Conservation (phyloP, 768 basidiomycete species). For the Kwoniella newhampshirensis region DNA sequence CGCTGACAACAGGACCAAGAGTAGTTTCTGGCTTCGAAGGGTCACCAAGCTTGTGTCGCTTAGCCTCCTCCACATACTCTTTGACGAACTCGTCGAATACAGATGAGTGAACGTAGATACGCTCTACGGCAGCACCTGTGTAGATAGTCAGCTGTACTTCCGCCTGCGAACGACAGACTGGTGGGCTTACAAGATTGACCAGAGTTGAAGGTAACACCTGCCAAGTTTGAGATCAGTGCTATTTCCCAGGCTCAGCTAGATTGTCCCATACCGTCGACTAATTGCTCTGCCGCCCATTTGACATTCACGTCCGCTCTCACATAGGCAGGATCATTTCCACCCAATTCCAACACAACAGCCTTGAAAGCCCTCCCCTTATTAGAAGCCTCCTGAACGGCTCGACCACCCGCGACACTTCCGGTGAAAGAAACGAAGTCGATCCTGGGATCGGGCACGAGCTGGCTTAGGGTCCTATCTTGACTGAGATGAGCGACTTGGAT, state of each 20-base stretch:
- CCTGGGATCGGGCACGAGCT: constrained; percentile 63
- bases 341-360: constrained; percentile 86
- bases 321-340: constrained; percentile 97
- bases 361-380: constrained; percentile 71
- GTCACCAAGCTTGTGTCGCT: constrained; percentile 84
- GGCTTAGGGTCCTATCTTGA: constrained; percentile 61
- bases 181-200: constrained; percentile 75
- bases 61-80: constrained; percentile 69
- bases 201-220: constrained; percentile 92
- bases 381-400: constrained; percentile 70
- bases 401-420: constrained; percentile 77
- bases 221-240: neutral
- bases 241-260: neutral
- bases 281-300: constrained; percentile 74
- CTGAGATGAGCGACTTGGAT: constrained; percentile 55
- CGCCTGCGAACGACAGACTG: neutral
- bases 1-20: constrained; percentile 88
- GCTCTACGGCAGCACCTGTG: constrained; percentile 75
- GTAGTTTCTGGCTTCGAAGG: constrained; percentile 72
- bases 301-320: constrained; percentile 83
- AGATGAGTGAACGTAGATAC: constrained; percentile 88
- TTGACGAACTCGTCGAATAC: constrained; percentile 77
- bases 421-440: constrained; percentile 89
- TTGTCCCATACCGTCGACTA: constrained; percentile 75
- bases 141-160: neutral